A percentile compares a stretch with the other conserved stretches of the same genome.
Evolutionary conservation across 75 land plant species (phyloP).

Genomic region (Chamaecyparis obtusa): DNA sequence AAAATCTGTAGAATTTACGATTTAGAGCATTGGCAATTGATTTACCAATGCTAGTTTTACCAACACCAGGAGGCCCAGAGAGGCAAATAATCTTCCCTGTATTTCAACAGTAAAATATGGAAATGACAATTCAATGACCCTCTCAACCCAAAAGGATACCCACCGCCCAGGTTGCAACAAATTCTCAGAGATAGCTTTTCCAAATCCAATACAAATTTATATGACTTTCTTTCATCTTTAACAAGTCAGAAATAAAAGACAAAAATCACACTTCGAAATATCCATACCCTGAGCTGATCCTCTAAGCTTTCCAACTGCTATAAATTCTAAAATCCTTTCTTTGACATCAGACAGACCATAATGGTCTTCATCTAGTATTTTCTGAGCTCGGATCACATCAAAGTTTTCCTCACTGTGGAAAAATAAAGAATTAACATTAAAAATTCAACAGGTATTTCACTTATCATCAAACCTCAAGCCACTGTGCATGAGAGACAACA

Average conservation of each 20-base stretch:
- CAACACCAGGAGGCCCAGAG: conserved; percentile 99
- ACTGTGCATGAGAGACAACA: neutral
- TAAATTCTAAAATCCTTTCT: conserved; percentile 95
- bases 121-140: neutral
- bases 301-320: conserved; percentile 94
- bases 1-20: conserved; percentile 94
- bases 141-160: neutral
- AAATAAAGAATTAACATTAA: conserved; percentile 1
- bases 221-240: neutral
- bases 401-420: conserved; percentile 88
- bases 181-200: neutral
- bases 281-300: conserved; percentile 87
- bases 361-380: conserved; percentile 92
- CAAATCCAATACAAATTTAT: neutral
- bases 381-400: conserved; percentile 82
- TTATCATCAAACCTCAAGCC: neutral
- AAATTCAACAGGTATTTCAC: neutral
- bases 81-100: conserved; percentile 97
- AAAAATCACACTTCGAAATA: neutral
- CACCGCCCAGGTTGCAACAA: neutral
- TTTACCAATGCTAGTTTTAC: conserved; percentile 96
- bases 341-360: conserved; percentile 97
- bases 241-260: neutral
- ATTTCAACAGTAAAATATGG: neutral
- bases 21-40: conserved; percentile 96